Base-by-base conservation (phyloP, 2,329 filamentous ascomycete genomes). In the Trichoderma guizhouense region DNA sequence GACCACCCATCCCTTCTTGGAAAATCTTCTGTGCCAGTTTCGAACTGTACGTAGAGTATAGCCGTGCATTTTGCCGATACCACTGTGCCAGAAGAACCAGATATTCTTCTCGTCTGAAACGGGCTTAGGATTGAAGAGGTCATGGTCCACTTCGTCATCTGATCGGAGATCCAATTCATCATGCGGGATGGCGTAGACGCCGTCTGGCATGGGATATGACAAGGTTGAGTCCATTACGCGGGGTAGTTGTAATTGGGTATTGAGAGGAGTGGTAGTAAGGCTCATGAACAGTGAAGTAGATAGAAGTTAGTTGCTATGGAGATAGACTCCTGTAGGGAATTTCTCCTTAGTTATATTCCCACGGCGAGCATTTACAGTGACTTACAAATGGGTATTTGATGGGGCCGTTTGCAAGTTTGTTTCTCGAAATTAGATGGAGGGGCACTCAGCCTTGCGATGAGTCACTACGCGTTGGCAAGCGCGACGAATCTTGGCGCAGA, bases 51-150 rank as follows among this genome's bases (percentile, higher is more conserved):
- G 86, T 71, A 85, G 79, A 5, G 84, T 81, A 76, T 88, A 88
- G 0, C 82, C 81, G 71, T 87, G 85, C 82, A 89, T 85, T 30
- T 77, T 79, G 3, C 74, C 57, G 74, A 83, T 86, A 32, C 87
- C 87, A 4, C 79, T 79, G 76, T 89, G 82, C 87, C 87, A 90
- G 79, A 88, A 89, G 76, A 88, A 87, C 83, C 86, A 90, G 30
- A 89, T 79, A 62, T 88, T 88, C 76, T 89, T 89, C 60, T 84
- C 82, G 34, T 79, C 77, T 0, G 79, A 76, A 32, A 85, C 77
- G 24, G 83, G 80, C 24, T 74, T 75, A 1, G 82, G 83, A 65
- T 84, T 76, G 1, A 82, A 74, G 34, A 87, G 74, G 12, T 81
- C 80, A 18, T 79, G 69, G 71, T 87, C 85, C 32, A 87, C 79